Evolutionary conservation across 495 filamentous ascomycete genomes (phyloP), one percentile per base, ranked within the genome.

Genomic region (Aspergillus hancockii): DNA sequence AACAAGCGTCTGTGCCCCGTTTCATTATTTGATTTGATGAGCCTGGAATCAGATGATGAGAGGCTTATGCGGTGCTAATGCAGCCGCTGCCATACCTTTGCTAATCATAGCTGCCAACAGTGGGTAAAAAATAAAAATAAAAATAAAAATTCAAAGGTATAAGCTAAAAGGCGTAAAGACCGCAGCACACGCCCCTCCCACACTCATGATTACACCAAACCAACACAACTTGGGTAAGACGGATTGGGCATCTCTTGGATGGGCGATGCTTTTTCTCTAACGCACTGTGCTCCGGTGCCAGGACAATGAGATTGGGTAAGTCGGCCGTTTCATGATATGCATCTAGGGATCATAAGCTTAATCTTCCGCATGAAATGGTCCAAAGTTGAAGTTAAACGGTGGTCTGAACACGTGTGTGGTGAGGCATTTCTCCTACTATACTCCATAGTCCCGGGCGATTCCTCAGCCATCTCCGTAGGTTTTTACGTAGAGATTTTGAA

Each of bases 11-110:
- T 61, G 55, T 58, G 46, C 40, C 56, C 62, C 52, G 43, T 36
- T 31, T 43, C 57, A 43, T 34, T 38, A 36, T 68, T 53, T 61
- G 62, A 68, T 68, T 68, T 58, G 65, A 54, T 52, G 53, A 47
- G 47, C 43, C 49, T 28, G 34, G 36, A 58, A 71, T 75, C 73
- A 75, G 70, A 64, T 75, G 73, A 75, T 70, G 60, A 62, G 49
- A 64, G 52, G 43, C 52, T 45, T 56, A 63, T 75, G 73, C 71
- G 70, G 65, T 68, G 59, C 64, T 73, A 73, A 71, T 70, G 71
- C 71, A 69, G 51, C 57, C 51, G 32, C 55, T 40, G 52, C 60
- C 58, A 47, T 57, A 51, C 58, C 56, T 40, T 43, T 58, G 55
- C 53, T 57, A 51, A 60, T 50, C 59, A 60, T 61, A 60, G 58